Base-by-base conservation (phyloP, 129 eudicot genomes). In the Artemisia annua region DNA sequence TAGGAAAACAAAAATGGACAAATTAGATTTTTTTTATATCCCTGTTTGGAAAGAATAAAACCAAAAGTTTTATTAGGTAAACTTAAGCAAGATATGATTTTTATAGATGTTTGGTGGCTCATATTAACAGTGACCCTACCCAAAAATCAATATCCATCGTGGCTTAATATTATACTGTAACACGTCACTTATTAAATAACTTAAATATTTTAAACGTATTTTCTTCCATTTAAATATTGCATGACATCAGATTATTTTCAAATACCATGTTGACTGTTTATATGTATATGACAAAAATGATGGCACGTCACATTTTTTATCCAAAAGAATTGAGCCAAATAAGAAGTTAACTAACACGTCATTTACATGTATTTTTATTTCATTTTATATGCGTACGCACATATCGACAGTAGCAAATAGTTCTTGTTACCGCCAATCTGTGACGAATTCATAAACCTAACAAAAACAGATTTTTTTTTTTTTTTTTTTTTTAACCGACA, bases 71-170 rank as follows among this genome's bases (percentile, higher is more conserved):
- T 56, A 48, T 11, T 67, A 48, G 62, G 80, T 18, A n/a, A n/a
- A 35, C n/a, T 68, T 7, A 12, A 68, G 73, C 48, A 22, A 50
- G 48, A 58, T 72, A 60, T 61, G 48, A 24, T 48, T 16, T 39
- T n/a, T 67, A 58, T 18, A 48, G 35, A 20, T 26, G 39, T 17
- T 78, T 73, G 49, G 87, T 86, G 96, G 96, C 24, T 89, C 26
- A 12, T 50, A 67, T 79, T 80, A 11, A 72, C 70, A 48, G 32
- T 22, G 77, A 59, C 73, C 88, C 92, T 74, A 89, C 91, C 82
- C 10, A n/a, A 39, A 68, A 15, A 61, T 74, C 76, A 62, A 70
- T 65, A 61, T 61, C 70, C 52, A 69, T 56, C 65, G 64, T 35
- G 71, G 18, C n/a, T 20, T 7, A 65, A 17, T 8, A 18, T 17